phyloP scores from a whole-genome alignment of 1,284 basidiomycete genomes.

The Ganoderma meredithae region DNA sequence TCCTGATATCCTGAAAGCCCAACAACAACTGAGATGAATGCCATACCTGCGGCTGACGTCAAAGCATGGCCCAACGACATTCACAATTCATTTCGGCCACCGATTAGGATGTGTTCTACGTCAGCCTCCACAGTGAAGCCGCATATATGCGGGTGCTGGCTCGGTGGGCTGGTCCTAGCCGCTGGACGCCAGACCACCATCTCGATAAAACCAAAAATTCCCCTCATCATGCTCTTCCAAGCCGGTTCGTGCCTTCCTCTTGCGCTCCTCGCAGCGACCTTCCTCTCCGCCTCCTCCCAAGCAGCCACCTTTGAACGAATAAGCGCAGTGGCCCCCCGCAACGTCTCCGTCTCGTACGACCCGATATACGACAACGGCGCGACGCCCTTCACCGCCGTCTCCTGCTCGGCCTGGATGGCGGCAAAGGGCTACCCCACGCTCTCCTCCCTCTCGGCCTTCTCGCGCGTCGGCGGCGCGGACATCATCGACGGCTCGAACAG shows the following conservation, averaged over 20 bases:
- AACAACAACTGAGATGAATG: neutral
- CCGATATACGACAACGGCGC: neutral
- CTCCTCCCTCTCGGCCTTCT: slow-evolving; percentile 42
- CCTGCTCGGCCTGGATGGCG: neutral
- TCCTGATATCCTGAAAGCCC: too few relatives aligned
- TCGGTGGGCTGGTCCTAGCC: neutral
- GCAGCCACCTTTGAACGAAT: neutral
- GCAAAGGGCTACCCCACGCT: neutral
- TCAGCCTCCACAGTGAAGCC: neutral
- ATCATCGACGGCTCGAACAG: slow-evolving; percentile 51
- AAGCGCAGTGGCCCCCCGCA: neutral
- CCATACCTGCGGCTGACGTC: neutral
- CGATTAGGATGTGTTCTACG: too few relatives aligned
- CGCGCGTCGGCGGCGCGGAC: slow-evolving; percentile 53
- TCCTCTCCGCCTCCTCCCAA: neutral
- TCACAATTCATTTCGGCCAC: too few relatives aligned
- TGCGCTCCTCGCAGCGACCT: neutral
- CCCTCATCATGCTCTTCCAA: neutral
- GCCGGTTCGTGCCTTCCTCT: neutral
- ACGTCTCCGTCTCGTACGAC: slow-evolving; percentile 1
- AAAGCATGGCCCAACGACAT: neutral
- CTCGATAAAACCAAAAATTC: neutral
- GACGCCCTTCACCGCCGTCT: neutral
- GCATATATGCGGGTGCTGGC: neutral
- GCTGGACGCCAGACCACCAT: neutral